phyloP scores from a whole-genome alignment of 1,284 basidiomycete genomes.

The Lentinus polychrous region DNA sequence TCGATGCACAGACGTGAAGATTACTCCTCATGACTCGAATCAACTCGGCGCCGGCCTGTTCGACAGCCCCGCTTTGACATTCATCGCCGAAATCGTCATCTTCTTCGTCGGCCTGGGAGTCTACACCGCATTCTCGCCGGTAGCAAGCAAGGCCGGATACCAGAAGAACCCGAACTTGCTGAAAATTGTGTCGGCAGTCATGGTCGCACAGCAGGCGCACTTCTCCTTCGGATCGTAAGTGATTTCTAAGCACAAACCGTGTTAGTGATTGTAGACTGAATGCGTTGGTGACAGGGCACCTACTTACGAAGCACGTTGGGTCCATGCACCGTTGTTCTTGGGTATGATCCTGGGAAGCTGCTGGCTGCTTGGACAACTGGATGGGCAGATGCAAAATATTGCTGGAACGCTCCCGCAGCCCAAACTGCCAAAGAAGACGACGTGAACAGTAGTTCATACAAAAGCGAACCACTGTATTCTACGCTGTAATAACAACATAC shows the following conservation, averaged over 20 bases:
- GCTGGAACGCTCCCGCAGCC: not conserved
- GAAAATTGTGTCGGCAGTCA: slow-evolving; percentile 16
- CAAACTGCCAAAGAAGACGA: too few species aligned
- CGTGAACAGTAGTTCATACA: too few species aligned
- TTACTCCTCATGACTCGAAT: slow-evolving; percentile 20
- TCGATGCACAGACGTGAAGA: slow-evolving; percentile 19
- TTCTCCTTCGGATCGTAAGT: slow-evolving; percentile 26
- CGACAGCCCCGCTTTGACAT: slow-evolving; percentile 19
- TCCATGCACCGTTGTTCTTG: slow-evolving; percentile 24
- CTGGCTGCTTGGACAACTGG: slow-evolving; percentile 24
- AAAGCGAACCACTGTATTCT: too few species aligned
- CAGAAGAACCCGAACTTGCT: slow-evolving; percentile 17
- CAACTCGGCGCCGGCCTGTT: slow-evolving; percentile 21
- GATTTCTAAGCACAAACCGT: not conserved
- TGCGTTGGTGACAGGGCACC: slow-evolving; percentile 16
- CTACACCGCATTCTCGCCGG: slow-evolving; percentile 20
- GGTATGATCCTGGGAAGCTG: slow-evolving; percentile 21
- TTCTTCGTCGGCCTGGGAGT: slow-evolving; percentile 22
- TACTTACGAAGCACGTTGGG: slow-evolving; percentile 23
- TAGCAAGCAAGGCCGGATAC: slow-evolving; percentile 17
- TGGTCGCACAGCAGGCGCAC: slow-evolving; percentile 23
- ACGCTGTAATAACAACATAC: too few species aligned
- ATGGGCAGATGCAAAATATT: slow-evolving; percentile 8
- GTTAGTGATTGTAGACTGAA: not conserved
- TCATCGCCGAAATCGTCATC: slow-evolving; percentile 21